Evolutionary conservation across 768 basidiomycete genomes (phyloP).

Genomic region (Hericium erinaceus): DNA sequence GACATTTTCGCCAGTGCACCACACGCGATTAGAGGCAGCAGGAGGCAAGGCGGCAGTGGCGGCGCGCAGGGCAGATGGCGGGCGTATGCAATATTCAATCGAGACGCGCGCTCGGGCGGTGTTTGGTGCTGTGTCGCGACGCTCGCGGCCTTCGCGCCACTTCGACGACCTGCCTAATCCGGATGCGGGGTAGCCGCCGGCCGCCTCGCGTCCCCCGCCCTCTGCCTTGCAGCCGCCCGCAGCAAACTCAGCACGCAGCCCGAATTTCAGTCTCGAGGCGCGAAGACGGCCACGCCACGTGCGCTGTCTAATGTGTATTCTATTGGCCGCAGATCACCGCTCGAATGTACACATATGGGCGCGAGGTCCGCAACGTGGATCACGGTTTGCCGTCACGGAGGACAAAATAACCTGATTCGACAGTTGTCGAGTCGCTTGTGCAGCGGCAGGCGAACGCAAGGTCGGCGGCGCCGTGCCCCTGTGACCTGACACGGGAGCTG

Average conservation of each 20-base stretch:
- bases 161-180: neutral
- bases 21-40: neutral
- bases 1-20: slow-evolving; percentile 35
- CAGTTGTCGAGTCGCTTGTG: no score
- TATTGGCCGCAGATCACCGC: neutral
- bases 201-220: no score
- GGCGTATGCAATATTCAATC: neutral
- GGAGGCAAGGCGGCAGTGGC: neutral
- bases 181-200: neutral
- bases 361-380: neutral
- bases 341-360: neutral
- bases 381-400: neutral
- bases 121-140: neutral
- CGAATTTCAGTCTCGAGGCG: no score
- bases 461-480: no score
- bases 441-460: no score
- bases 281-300: no score
- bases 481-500: no score
- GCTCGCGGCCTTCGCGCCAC: neutral
- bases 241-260: no score
- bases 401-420: neutral
- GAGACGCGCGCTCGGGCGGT: neutral
- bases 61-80: neutral
- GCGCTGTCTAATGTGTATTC: no score
- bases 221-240: no score